Base-by-base conservation (phyloP, 2,329 filamentous ascomycete species). In the Cladophialophora psammophila region DNA sequence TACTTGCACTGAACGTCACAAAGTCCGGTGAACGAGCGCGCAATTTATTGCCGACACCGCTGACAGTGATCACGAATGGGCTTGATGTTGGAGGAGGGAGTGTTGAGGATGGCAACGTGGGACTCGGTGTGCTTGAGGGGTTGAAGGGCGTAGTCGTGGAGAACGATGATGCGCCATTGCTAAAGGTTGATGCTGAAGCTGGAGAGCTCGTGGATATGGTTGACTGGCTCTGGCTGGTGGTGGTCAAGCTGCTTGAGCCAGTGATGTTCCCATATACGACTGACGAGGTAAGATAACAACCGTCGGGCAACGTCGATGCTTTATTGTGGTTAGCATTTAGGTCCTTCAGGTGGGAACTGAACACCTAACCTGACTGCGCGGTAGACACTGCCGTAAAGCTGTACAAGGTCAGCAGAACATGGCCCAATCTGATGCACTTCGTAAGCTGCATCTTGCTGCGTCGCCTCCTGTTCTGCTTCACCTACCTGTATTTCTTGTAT, bases 211-310 rank as follows among this genome's bases (percentile, higher is more conserved):
- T 20, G 9, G 59, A 62, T 53, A 54, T 36, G 20, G 8, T 53
- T 45, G 52, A 48, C 60, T 13, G 40, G 10, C 38, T 36, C 2
- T n/a, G 18, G 15, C 13, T 35, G 10, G 60, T 56, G 12, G 34
- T 40, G 15, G 20, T 42, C n/a, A 20, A 26, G 20, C 57, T 34
- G 40, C 55, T 50, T 45, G 65, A 60, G 31, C 12, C 32, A n/a
- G 38, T 62, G 5, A 7, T 18, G 34, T 66, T 66, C 40, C 67
- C 67, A 32, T 64, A 69, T 18, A 69, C 63, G 26, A 69, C 53
- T 15, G 67, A 64, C n/a, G 67, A 64, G 32, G 67, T 69, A 34
- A 66, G 50, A 34, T 66, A 65, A 38, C 67, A 69, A 34, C 45
- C 36, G 13, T 52, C 38, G 5, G 64, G 58, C 32, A 58, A 20